Percentiles rank a stretch among this genome's conserved stretches.
phyloP scores from a whole-genome alignment of 1,284 basidiomycete genomes.

The Lentinus polychrous region DNA sequence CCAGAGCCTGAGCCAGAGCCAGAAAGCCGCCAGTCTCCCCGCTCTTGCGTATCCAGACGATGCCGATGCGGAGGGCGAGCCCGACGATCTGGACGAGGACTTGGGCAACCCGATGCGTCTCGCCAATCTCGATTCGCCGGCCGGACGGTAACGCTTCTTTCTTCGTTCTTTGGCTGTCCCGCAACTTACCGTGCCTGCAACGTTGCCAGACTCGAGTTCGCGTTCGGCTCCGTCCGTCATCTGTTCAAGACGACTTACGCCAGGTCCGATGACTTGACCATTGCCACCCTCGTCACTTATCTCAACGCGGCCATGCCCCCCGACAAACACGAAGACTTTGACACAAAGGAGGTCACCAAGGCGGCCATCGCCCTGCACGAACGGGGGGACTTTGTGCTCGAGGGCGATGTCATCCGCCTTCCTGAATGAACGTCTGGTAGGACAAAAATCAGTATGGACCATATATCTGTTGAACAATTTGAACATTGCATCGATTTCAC shows the following conservation, averaged over 20 bases:
- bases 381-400: constrained; percentile 43
- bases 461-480: constrained; percentile 1
- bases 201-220: constrained; percentile 46
- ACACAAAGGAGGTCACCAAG: constrained; percentile 61
- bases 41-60: constrained; percentile 15
- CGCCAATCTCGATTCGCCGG: constrained; percentile 48
- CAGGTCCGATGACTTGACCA: constrained; percentile 53
- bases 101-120: constrained; percentile 22
- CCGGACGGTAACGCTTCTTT: constrained; percentile 43
- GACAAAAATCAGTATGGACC: neutral
- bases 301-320: constrained; percentile 66
- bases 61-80: constrained; percentile 20
- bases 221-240: constrained; percentile 49
- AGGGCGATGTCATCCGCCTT: constrained; percentile 52
- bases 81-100: constrained; percentile 17
- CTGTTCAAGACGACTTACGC: constrained; percentile 62
- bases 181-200: constrained; percentile 10
- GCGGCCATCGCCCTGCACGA: constrained; percentile 48
- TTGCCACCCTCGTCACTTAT: constrained; percentile 59
- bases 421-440: constrained; percentile 12
- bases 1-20: no score
- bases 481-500: neutral
- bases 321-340: constrained; percentile 75
- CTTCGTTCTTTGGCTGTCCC: constrained; percentile 3
- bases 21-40: no score